Conservation (phyloP, 306 rosid genomes). For the Arachis stenosperma region DNA sequence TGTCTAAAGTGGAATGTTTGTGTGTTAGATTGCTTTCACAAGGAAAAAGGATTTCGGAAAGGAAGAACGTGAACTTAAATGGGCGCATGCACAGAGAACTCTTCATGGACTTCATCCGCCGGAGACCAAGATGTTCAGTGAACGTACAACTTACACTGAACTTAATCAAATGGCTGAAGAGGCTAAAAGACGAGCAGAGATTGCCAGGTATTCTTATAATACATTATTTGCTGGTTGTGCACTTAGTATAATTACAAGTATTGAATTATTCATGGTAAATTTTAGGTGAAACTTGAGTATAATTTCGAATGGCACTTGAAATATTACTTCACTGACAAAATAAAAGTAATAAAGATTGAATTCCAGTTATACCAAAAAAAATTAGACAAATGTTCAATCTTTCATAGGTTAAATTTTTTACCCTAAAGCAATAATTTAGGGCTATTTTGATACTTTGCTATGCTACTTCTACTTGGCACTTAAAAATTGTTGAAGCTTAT, state of each 20-base stretch:
- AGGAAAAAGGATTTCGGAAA: constrained; percentile 78
- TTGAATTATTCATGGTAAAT: not conserved
- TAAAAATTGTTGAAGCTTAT: not conserved
- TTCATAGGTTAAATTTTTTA: too few relatives aligned
- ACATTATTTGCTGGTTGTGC: not conserved
- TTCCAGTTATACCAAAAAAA: too few relatives aligned
- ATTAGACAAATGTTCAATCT: too few relatives aligned
- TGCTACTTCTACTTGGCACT: not conserved
- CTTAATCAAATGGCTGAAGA: constrained; percentile 87
- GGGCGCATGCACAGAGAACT: constrained; percentile 88
- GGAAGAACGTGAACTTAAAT: constrained; percentile 82
- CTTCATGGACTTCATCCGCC: constrained; percentile 92
- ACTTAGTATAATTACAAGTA: not conserved
- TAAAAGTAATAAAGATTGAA: too few relatives aligned
- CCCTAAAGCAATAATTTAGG: too few relatives aligned
- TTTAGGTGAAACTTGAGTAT: not conserved
- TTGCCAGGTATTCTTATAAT: constrained; percentile 61
- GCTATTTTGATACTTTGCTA: too few relatives aligned
- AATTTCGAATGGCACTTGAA: too few relatives aligned
- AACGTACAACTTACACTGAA: constrained; percentile 55
- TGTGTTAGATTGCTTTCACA: constrained; percentile 71
- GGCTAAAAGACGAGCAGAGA: constrained; percentile 84
- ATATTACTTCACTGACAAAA: too few relatives aligned
- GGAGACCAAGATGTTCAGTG: constrained; percentile 60
- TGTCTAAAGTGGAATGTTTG: constrained; percentile 19